Evolutionary conservation across 192 early-diverging fungal genomes (phyloP), one percentile per base, ranked within the genome.

Genomic region (Linnemannia exigua): DNA sequence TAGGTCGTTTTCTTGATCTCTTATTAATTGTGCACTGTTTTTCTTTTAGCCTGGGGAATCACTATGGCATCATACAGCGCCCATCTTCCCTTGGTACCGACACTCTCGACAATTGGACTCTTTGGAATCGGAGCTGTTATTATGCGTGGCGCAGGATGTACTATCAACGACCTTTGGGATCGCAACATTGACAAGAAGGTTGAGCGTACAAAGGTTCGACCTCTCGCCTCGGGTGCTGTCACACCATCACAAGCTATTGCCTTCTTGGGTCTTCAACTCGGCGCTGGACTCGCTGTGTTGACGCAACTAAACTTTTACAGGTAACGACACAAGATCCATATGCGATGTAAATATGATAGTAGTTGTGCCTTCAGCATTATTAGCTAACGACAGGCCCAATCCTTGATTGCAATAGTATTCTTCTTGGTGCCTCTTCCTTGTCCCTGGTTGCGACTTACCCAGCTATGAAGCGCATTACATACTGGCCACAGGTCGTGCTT

Each of bases 121-220:
- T 99, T 99, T 92, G 95, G 94, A 20, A 88, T 91, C 1, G 98
- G 98, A 33, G 95, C 96, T 2, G 78, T 98, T 5, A 91, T 97
- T 19, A 98, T 99, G 97, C 94, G 98, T 25, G 97, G 98, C 3
- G 98, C 97, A 31, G 98, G 97, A 28, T 99, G 98, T 90, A 97
- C 96, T 1, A 96, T 99, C 77, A 99, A 99, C 84, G 98, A 99
- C 80, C 89, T 99, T 84, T 98, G 97, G 98, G 98, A 99, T 84
- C 79, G 90, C n/a, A 92, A 96, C 74, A 93, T 97, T 48, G 98
- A 99, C 89, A 92, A 92, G 72, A 94, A 91, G 80, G 96, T 98
- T 0, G 95, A 95, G 85, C 87, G 98, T 19, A 99, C 98, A 11
- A 91, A 91, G 58, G 89, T 89, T 5, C 83, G 98, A 38, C 98